Evolutionary conservation across 345 rosid genomes (phyloP), one percentile per base, ranked within the genome.

Genomic region (Brassica juncea): DNA sequence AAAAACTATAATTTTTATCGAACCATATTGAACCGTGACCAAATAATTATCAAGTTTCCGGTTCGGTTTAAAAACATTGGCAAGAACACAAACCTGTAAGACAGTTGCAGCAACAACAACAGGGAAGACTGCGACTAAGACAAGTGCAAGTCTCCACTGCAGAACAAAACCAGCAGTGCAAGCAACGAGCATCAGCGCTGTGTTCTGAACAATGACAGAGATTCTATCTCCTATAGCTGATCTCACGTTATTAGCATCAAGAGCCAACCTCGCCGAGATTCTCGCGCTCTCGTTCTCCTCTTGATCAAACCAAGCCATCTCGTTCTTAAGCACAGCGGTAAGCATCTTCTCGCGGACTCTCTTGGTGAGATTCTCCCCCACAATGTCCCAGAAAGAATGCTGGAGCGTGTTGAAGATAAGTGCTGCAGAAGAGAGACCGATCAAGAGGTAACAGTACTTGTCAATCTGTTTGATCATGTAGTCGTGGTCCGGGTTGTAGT

Each of bases 291-390:
- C 60, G 6, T 54, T 54, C 60, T 54, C 60, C 60, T 16, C 60
- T 6, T 54, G 60, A 54, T 54, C 60, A 54, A 54, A 54, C 60
- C 60, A 54, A 54, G 60, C 60, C 60, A 54, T 54, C 60, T 54
- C 60, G 25, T 54, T 54, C 25, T 54, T 54, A 1, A 54, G 60
- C 60, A 54, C 60, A 54, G 60, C 60, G 10, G 60, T 16, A 54
- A 54, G 60, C 60, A 54, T 54, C 60, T 54, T 54, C 25, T 54
- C 60, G 7, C 60, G 60, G 25, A 54, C 60, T 1, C 60, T 54
- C 25, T 54, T 54, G 60, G 60, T 54, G 25, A 54, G 60, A 54
- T 54, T 54, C 60, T 54, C 60, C 2, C 60, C 60, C 60, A 54
- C 60, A 16, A 54, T 16, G 60, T 54, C 60, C 60, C 60, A 54